Evolutionary conservation across 2,329 filamentous ascomycete genomes (phyloP).

Genomic region (Hypoxylon sp.): DNA sequence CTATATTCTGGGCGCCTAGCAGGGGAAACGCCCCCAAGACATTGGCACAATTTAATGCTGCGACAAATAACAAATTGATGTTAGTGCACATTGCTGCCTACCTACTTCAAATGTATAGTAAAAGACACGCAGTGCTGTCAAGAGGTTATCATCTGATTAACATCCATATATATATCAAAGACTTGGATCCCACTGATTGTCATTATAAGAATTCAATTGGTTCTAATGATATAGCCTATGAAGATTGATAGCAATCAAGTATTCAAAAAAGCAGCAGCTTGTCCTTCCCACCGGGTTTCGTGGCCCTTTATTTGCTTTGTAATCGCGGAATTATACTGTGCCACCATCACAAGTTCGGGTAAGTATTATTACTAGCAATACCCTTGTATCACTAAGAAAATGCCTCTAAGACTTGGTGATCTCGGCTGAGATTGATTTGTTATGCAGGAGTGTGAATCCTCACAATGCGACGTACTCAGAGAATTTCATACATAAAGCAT

Average conservation of each 20-base stretch:
- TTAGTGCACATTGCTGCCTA: not conserved
- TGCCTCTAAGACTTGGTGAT: conserved; percentile 38
- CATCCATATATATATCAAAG: not conserved
- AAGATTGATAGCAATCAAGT: not conserved
- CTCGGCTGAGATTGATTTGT: conserved; percentile 39
- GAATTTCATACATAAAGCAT: conserved; percentile 15
- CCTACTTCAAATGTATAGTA: not conserved
- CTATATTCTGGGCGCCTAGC: conserved; percentile 37
- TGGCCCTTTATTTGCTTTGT: conserved; percentile 17
- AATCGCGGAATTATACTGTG: conserved; percentile 34
- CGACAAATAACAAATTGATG: conserved; percentile 8
- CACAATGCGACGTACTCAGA: conserved; percentile 24
- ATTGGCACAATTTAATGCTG: conserved; percentile 40
- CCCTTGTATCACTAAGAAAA: conserved; percentile 37
- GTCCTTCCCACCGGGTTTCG: conserved; percentile 1
- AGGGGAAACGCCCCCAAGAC: conserved; percentile 36
- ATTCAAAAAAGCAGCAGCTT: not conserved
- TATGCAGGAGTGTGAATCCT: conserved; percentile 40
- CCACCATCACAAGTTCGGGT: conserved; percentile 29
- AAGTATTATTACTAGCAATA: conserved; percentile 25
- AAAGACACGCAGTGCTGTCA: not conserved
- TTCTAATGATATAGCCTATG: not conserved
- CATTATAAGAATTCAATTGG: not conserved
- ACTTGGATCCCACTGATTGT: not conserved
- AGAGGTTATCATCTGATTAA: not conserved